Evolutionary conservation across 768 basidiomycete species (phyloP).

Genomic region (Naganishia kalamii): DNA sequence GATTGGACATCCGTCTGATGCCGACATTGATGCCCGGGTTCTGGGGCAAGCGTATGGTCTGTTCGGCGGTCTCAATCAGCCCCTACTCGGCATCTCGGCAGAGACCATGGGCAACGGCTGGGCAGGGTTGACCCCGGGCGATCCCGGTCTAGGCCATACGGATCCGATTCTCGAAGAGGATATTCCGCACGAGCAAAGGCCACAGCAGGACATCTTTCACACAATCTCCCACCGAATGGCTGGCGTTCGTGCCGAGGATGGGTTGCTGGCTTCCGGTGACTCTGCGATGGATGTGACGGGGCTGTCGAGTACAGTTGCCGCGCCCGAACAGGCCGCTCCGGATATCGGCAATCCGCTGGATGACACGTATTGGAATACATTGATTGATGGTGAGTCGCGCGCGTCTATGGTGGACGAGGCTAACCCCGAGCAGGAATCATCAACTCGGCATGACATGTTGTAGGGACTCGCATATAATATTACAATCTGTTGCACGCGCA

Average conservation of each 20-base stretch:
- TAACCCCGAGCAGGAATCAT: background rate
- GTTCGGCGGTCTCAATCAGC: slow-evolving; percentile 23
- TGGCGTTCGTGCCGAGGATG: slow-evolving; percentile 5
- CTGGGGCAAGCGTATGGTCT: slow-evolving; percentile 5
- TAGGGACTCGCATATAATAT: background rate
- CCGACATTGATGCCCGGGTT: slow-evolving; percentile 24
- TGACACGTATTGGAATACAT: slow-evolving; percentile 45
- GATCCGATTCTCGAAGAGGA: slow-evolving; percentile 16
- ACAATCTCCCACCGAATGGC: slow-evolving; percentile 22
- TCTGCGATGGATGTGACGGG: slow-evolving; percentile 5
- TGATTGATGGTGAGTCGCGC: slow-evolving; percentile 46
- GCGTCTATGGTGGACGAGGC: no score
- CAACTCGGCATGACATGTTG: background rate
- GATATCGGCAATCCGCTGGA: slow-evolving; percentile 30
- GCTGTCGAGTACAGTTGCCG: slow-evolving; percentile 5
- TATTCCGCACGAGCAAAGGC: slow-evolving; percentile 11
- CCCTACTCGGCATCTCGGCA: background rate
- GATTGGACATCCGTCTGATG: slow-evolving; percentile 32
- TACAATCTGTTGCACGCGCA: background rate
- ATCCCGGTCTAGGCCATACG: background rate
- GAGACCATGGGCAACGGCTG: slow-evolving; percentile 2
- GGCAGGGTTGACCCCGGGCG: slow-evolving; percentile 11
- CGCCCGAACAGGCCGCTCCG: slow-evolving; percentile 15
- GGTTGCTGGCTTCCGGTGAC: slow-evolving; percentile 9
- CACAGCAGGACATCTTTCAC: slow-evolving; percentile 22